Percentiles rank a stretch among this genome's conserved stretches.
phyloP scores from a whole-genome alignment of 176 grass and related monocot genomes.

The Eragrostis nindensis region DNA sequence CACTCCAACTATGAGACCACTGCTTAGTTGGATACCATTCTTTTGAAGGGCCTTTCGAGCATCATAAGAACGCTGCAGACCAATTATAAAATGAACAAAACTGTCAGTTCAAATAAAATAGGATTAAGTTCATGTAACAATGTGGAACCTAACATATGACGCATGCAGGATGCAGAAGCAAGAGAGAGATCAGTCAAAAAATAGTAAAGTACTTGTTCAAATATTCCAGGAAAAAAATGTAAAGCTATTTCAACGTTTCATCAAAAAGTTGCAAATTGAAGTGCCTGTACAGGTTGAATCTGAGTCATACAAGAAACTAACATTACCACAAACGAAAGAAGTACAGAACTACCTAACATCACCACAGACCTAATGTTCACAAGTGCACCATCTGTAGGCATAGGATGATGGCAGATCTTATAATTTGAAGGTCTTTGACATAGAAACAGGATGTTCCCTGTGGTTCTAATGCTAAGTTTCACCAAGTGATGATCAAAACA shows the following conservation, averaged over 20 bases:
- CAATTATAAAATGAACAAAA: conserved; percentile 1
- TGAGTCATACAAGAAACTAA: neutral
- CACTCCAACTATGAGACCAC: conserved; percentile 79
- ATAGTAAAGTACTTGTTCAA: neutral
- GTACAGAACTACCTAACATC: neutral
- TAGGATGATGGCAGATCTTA: neutral
- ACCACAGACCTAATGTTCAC: neutral
- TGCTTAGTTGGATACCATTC: conserved; percentile 74
- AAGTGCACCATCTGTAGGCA: neutral
- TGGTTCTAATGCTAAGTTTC: neutral
- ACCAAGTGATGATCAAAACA: neutral
- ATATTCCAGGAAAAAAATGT: neutral
- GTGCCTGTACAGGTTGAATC: neutral
- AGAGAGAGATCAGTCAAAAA: neutral
- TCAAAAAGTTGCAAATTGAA: neutral
- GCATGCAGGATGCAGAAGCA: neutral
- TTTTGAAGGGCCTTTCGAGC: conserved; percentile 86
- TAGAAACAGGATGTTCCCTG: neutral
- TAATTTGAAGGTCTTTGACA: neutral
- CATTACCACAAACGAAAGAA: neutral
- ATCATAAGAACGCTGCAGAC: conserved; percentile 65
- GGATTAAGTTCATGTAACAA: neutral
- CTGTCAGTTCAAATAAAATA: conserved; percentile 32
- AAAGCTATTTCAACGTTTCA: neutral
- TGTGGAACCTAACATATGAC: conserved; percentile 2